A percentile compares a stretch with the other conserved stretches of the same genome.
These are phyloP conservation scores for Suhomyces emberorum DNA, from an alignment of 805 yeast species.

Conservation along the genomic window DNA sequence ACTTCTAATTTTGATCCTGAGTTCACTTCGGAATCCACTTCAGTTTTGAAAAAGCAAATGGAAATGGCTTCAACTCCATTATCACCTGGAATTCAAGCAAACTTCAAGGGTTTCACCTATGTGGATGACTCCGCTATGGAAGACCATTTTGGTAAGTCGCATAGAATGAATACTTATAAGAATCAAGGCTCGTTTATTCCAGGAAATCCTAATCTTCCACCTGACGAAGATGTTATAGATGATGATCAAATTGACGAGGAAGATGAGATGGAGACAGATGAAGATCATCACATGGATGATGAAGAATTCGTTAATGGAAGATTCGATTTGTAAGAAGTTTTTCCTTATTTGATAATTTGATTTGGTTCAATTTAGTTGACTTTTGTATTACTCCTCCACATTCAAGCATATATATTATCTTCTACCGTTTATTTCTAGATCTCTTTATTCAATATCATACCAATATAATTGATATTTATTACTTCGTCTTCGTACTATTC, in stretches of 20 bases:
- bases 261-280: conserved; percentile 50
- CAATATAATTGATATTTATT: not conserved
- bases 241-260: conserved; percentile 53
- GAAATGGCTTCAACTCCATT: conserved; percentile 74
- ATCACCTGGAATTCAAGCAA: conserved; percentile 93
- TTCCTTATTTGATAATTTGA: not conserved
- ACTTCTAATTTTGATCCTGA: conserved; percentile 98
- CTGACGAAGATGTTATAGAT: conserved; percentile 80
- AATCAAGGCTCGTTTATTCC: conserved; percentile 71
- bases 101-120: conserved; percentile 94
- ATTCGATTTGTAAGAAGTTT: conserved; percentile 62
- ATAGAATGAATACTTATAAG: conserved; percentile 34
- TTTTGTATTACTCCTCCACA: not conserved
- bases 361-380: not conserved
- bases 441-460: not conserved
- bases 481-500: no score
- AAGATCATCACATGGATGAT: conserved; percentile 65
- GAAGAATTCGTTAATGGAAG: conserved; percentile 84
- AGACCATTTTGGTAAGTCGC: conserved; percentile 60
- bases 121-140: conserved; percentile 93
- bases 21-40: conserved; percentile 87
- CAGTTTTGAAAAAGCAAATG: conserved; percentile 67
- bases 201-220: conserved; percentile 75
- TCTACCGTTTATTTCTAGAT: not conserved
- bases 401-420: not conserved